These are phyloP conservation scores for Botrytis aclada DNA, from an alignment of 2,329 filamentous ascomycete genomes.

Conservation along the genomic window DNA sequence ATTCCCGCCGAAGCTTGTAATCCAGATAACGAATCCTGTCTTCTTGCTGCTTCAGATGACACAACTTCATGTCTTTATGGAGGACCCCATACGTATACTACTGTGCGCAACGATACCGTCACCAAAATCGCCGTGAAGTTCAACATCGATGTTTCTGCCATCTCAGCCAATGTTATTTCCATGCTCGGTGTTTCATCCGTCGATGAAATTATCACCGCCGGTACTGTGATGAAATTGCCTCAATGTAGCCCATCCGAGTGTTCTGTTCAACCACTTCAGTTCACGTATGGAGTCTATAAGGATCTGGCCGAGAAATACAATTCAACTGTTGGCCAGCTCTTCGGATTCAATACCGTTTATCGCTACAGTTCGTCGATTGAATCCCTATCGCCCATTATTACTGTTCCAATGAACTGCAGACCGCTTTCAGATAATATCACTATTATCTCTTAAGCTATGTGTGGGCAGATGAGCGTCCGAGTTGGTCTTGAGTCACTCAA, in stretches of 20 bases:
- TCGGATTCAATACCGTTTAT: neutral
- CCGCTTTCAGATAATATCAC: neutral
- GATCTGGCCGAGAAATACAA: neutral
- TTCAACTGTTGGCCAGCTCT: neutral
- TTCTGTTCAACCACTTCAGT: neutral
- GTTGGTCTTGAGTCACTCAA: too few relatives aligned
- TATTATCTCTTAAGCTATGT: neutral
- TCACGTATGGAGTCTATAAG: slow-evolving; percentile 1
- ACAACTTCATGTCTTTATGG: neutral
- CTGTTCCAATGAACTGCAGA: neutral
- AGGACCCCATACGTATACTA: neutral
- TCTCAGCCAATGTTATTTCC: neutral
- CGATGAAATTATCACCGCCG: neutral
- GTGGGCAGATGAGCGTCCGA: neutral
- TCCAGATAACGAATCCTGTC: neutral
- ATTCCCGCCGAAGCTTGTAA: neutral
- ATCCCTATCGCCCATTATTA: neutral
- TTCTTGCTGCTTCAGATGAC: neutral
- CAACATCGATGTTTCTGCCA: neutral
- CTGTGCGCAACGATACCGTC: neutral
- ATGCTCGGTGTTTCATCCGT: neutral
- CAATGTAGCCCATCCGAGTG: slow-evolving; percentile 1
- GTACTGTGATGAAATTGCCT: neutral
- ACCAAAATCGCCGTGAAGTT: neutral
- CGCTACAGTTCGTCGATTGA: neutral